phyloP scores from a whole-genome alignment of 1,284 basidiomycete species.

The Cystobasidium sp. region DNA sequence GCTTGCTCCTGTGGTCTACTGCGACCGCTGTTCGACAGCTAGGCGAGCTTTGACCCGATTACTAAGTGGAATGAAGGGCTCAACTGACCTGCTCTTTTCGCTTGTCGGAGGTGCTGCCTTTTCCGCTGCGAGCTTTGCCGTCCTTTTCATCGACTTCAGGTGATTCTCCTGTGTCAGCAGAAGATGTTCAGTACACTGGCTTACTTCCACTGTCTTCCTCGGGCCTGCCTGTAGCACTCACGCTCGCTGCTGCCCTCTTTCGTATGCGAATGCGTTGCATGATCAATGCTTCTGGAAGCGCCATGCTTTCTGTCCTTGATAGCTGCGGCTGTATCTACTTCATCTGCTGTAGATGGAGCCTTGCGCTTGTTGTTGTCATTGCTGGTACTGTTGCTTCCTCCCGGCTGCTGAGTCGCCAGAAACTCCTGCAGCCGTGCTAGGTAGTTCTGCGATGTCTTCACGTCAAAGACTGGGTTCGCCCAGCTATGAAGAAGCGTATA shows the following conservation, averaged over 20 bases:
- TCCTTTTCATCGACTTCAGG: slow-evolving; percentile 5
- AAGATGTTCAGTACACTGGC: too few species aligned
- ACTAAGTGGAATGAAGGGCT: neutral
- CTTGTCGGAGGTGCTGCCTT: slow-evolving; percentile 37
- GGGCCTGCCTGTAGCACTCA: neutral
- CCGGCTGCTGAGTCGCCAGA: slow-evolving; percentile 24
- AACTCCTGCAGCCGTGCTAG: slow-evolving; percentile 35
- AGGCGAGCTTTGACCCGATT: neutral
- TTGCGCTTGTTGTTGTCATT: slow-evolving; percentile 34
- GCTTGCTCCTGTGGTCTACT: neutral
- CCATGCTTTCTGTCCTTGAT: slow-evolving; percentile 40
- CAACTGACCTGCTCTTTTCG: slow-evolving; percentile 43
- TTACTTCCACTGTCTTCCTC: too few species aligned
- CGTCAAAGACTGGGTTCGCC: slow-evolving; percentile 31
- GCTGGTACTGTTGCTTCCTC: slow-evolving; percentile 12
- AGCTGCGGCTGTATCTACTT: slow-evolving; percentile 31
- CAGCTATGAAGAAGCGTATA: slow-evolving; percentile 16
- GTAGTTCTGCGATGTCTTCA: slow-evolving; percentile 35
- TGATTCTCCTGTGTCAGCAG: slow-evolving; percentile 41
- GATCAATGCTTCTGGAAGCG: slow-evolving; percentile 9
- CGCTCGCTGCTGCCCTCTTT: slow-evolving; percentile 29
- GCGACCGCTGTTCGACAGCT: neutral
- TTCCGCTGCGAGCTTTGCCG: neutral
- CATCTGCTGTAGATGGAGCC: slow-evolving; percentile 20
- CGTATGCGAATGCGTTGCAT: slow-evolving; percentile 23